These are phyloP conservation scores for Epithemia pelagica DNA, from an alignment of 108 stramenopile genomes.

Conservation along the genomic window DNA sequence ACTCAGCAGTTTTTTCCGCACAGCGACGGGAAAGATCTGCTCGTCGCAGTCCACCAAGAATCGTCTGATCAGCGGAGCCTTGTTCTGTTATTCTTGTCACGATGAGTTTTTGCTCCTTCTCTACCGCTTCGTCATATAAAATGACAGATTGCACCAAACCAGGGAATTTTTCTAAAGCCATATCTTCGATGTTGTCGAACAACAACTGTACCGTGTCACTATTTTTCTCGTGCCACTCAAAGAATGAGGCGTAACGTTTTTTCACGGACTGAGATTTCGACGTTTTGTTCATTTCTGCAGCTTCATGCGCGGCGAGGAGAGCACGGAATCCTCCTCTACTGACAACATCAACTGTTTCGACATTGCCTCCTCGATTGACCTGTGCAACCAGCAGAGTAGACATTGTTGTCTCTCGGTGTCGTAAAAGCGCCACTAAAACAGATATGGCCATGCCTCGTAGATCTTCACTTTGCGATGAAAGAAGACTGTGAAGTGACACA, in stretches of 20 bases:
- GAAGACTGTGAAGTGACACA: constrained; percentile 54
- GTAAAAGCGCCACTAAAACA: constrained; percentile 58
- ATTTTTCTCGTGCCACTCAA: constrained; percentile 75
- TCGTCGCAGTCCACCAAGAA: constrained; percentile 67
- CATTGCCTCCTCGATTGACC: constrained; percentile 35
- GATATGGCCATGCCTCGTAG: constrained; percentile 55
- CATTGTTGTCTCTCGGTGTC: constrained; percentile 58
- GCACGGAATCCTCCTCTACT: constrained; percentile 81
- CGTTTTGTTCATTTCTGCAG: constrained; percentile 40
- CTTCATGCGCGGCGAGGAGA: constrained; percentile 66
- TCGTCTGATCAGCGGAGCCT: constrained; percentile 66
- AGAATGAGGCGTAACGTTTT: constrained; percentile 65
- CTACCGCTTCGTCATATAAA: constrained; percentile 67
- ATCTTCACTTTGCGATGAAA: constrained; percentile 47
- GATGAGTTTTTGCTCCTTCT: constrained; percentile 73
- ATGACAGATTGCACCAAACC: constrained; percentile 35
- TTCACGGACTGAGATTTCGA: constrained; percentile 26
- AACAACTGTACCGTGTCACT: constrained; percentile 54
- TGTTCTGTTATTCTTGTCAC: constrained; percentile 50
- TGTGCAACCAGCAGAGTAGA: constrained; percentile 70
- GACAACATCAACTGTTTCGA: constrained; percentile 75
- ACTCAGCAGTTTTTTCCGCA: constrained; percentile 66
- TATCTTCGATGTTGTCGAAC: constrained; percentile 53
- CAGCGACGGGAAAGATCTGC: constrained; percentile 61
- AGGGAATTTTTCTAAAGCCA: constrained; percentile 41